Evolutionary conservation across 129 eudicot species (phyloP), one percentile per base, ranked within the genome.

Genomic region (Escallonia rubra): DNA sequence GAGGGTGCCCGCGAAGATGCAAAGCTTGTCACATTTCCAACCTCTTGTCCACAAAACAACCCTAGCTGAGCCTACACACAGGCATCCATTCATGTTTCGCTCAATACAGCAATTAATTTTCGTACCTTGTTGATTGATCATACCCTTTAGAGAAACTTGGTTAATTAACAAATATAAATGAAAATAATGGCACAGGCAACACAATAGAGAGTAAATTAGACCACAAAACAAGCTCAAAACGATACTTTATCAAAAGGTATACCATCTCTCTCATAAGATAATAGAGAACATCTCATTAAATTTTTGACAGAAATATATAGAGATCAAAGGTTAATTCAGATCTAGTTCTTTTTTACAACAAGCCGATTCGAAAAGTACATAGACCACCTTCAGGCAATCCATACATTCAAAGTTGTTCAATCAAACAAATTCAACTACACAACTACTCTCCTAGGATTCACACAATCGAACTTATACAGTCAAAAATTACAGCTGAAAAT

Each of bases 1-100:
- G 90, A 68, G 72, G 81, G 72, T 59, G 79, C 79, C 76, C 76
- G 80, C 60, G 82, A 65, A 67, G 87, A 72, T 71, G 85, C 83
- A 83, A 78, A 89, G 90, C 96, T 74, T 46, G 81, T 74, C 71
- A 80, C 67, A 78, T 75, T 76, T 59, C 93, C 96, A 83, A 85
- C 63, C 72, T 86, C 96, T 89, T 89, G 96, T 71, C 76, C 93
- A 89, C 70, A 76, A 83, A 80, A 89, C 68, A 89, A 83, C 63
- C 92, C 93, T 86, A 89, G 77, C 96, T 89, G 96, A 89, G 96
- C 96, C 96, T 89, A 89, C 96, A 88, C 89, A 89, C 96, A 86
- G 79, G 81, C 81, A 89, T 85, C 72, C 85, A 83, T 89, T 78
- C 83, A 86, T 72, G 56, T 74, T 72, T 80, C 79, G 63, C 74